phyloP scores from a whole-genome alignment of 2,329 filamentous ascomycete genomes.

The Westerdykella sp. region DNA sequence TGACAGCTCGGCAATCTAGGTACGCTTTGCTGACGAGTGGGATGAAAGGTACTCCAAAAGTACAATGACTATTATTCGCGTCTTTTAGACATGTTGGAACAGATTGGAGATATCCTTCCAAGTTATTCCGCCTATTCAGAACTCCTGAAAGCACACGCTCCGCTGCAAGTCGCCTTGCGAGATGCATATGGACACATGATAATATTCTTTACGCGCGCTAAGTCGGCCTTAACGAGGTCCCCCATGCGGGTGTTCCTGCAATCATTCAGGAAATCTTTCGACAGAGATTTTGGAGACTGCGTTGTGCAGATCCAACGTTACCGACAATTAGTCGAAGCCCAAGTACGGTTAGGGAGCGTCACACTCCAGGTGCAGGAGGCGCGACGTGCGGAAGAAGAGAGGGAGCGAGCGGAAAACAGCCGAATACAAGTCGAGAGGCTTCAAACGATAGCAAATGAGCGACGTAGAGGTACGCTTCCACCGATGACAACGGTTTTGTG shows the following conservation, averaged over 20 bases:
- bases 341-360: not conserved
- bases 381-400: not conserved
- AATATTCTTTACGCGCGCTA: slow-evolving; percentile 1
- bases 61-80: too few relatives aligned
- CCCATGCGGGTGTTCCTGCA: not conserved
- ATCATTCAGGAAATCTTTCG: slow-evolving; percentile 1
- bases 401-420: not conserved
- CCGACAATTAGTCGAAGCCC: slow-evolving; percentile 1
- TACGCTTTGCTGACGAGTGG: too few relatives aligned
- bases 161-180: not conserved
- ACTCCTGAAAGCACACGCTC: not conserved
- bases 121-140: slow-evolving; percentile 2
- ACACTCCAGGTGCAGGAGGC: slow-evolving; percentile 1
- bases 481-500: not conserved
- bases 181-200: not conserved
- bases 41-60: too few relatives aligned
- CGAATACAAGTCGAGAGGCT: not conserved
- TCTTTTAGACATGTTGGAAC: slow-evolving; percentile 2
- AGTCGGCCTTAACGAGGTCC: slow-evolving; percentile 1
- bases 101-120: slow-evolving; percentile 4
- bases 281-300: slow-evolving; percentile 1
- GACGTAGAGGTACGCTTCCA: not conserved
- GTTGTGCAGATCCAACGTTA: not conserved
- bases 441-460: not conserved
- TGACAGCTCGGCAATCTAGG: not conserved